Evolutionary conservation across 1,139 yeast species (phyloP), one percentile per base, ranked within the genome.

Genomic region (Debaryomyces sp.): DNA sequence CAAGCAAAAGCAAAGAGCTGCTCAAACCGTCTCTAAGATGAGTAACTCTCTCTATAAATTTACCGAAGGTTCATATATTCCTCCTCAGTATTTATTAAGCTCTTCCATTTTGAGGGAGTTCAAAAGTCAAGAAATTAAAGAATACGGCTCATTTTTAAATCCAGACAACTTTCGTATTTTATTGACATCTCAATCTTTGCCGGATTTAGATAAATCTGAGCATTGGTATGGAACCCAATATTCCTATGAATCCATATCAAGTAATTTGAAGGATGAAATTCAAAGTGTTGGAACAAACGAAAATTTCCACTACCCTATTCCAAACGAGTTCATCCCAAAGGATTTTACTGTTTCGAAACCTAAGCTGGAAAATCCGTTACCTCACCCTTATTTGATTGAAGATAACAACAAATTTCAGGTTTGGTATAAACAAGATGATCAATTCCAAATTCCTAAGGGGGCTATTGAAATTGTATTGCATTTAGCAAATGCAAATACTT

Each of bases 341-440:
- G 77, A 89, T 60, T 90, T 94, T 60, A 75, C 76, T 1, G 84
- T 90, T 6, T 73, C 72, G 29, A 77, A 75, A 53, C 63, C 69
- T 41, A 77, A 77, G 38, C 48, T 61, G 3, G 61, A 61, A 6
- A 41, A 33, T 0, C 77, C 80, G 0, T 62, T 70, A 41, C 54
- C 57, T 6, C 70, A 69, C 52, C 81, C 80, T 2, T 71, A 63
- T 51, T 60, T 77, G 38, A 61, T 76, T 43, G 64, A 67, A 35
- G 74, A 74, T 43, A 59, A 62, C 33, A 59, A 60, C 27, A 67
- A 63, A 48, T 57, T 64, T 48, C 77, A 74, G 58, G 73, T 90
- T 33, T 94, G 99, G 99, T 90, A 78, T 67, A 94, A 92, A 64
- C 87, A 87, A 60, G 97, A 94, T 68, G 97, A 94, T 56, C 83